These are phyloP conservation scores for Lathyrus tuberosus DNA, from an alignment of 306 rosid species.

Conservation along the genomic window DNA sequence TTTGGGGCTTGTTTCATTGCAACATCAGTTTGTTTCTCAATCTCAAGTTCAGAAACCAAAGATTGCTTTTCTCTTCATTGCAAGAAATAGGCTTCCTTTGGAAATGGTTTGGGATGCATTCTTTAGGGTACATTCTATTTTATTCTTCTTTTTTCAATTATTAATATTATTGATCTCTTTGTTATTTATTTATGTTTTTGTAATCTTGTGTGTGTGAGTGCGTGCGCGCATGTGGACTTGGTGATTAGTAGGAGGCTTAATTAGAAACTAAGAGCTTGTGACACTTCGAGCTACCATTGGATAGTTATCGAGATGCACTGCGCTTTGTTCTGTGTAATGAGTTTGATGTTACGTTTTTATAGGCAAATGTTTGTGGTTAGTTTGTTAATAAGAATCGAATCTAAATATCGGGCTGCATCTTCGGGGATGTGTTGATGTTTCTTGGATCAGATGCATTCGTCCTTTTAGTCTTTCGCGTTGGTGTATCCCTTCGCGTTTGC, in stretches of 20 bases:
- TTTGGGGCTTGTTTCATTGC: conserved; percentile 61
- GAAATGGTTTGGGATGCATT: conserved; percentile 92
- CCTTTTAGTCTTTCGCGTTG: neutral
- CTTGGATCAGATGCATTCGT: conserved; percentile 25
- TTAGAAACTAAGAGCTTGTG: conserved; percentile 7
- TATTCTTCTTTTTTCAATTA: neutral
- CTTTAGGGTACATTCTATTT: conserved; percentile 56
- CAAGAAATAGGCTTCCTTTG: conserved; percentile 86
- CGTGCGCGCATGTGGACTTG: neutral
- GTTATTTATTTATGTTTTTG: neutral
- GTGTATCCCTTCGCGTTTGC: neutral
- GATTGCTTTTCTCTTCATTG: conserved; percentile 91
- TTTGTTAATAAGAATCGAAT: neutral
- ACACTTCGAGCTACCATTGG: conserved; percentile 21
- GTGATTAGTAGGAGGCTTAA: too few species aligned
- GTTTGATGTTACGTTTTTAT: neutral
- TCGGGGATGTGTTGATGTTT: neutral
- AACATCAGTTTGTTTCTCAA: conserved; percentile 44
- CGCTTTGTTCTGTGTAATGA: neutral
- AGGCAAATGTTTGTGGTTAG: neutral
- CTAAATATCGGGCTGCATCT: neutral
- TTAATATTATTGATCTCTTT: neutral
- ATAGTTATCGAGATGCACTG: conserved; percentile 3
- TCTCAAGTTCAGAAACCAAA: conserved; percentile 54
- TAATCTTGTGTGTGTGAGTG: neutral